Evolutionary conservation across 2,329 filamentous ascomycete genomes (phyloP).

Genomic region (Fusarium tjaetaba): DNA sequence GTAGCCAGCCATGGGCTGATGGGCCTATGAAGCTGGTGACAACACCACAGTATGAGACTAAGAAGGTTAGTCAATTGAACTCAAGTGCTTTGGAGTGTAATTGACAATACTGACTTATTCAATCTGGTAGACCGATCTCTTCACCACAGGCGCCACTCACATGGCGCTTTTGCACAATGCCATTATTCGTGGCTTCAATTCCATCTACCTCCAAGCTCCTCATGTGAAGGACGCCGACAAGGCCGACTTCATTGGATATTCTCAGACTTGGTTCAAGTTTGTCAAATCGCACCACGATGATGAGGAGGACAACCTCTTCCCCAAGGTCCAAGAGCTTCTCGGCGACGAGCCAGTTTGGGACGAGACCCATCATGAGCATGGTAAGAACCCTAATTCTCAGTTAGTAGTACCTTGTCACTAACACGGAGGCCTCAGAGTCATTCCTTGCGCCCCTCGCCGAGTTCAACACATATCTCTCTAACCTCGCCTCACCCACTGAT

Average conservation of each 20-base stretch:
- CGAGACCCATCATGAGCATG: conserved; percentile 65
- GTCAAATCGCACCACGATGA: conserved; percentile 70
- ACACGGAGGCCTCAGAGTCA: conserved; percentile 44
- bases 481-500: conserved; percentile 52
- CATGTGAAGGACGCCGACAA: conserved; percentile 62
- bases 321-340: conserved; percentile 62
- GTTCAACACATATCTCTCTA: conserved; percentile 63
- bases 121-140: conserved; percentile 61
- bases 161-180: conserved; percentile 71
- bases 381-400: conserved; percentile 45
- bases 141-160: conserved; percentile 67
- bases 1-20: conserved; percentile 59
- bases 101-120: not conserved
- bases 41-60: conserved; percentile 63
- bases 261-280: conserved; percentile 67
- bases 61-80: conserved; percentile 54
- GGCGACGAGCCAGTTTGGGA: conserved; percentile 61
- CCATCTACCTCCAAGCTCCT: conserved; percentile 68
- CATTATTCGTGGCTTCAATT: conserved; percentile 71
- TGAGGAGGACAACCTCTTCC: conserved; percentile 67
- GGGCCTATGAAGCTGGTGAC: conserved; percentile 63
- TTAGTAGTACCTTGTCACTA: not conserved
- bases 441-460: conserved; percentile 63
- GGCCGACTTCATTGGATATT: conserved; percentile 66
- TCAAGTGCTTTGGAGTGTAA: too few species aligned